Base-by-base conservation (phyloP, 345 rosid species). In the Gossypium rotundifolium region DNA sequence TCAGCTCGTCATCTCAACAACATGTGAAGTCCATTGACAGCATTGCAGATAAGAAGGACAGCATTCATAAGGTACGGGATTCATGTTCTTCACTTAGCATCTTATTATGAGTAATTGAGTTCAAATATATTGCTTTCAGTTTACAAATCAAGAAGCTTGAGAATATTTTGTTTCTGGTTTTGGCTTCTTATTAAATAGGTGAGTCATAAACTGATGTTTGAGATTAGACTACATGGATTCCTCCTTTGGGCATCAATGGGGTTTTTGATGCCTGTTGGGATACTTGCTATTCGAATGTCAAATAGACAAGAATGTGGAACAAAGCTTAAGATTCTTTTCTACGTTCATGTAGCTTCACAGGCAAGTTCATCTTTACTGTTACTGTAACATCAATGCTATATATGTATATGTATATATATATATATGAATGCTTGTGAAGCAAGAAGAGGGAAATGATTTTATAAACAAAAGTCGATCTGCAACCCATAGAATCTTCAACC, bases 161-260 rank as follows among this genome's bases (percentile, higher is more conserved):
- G 65, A 57, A 25, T 68, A 14, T 64, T 40, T 25, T 22, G 51
- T 70, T 71, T 71, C 22, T 40, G 54, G 16, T 61, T 76, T 11
- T 11, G 44, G 67, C 54, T 22, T 62, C 22, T 51, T 57, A 3
- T 10, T 10, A 45, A 68, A 60, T 85, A 91, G 94, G 22, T 84
- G 77, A 89, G 82, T 84, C 72, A 86, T 40, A 79, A 81, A 58
- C 85, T 90, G 79, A 61, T 81, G 66, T 83, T 73, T 40, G 90
- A 87, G 73, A 85, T 94, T 55, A 80, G 78, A 70, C 74, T 91
- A 52, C 98, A 94, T 76, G 98, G 94, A 11, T 83, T 92, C 78
- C 91, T 94, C 74, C 85, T 92, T 25, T 94, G 98, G 98, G 87
- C 78, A 75, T 94, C 98, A 65, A 83, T 92, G 81, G 98, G 98